These are phyloP conservation scores for Glutinoglossum americanum DNA, from an alignment of 495 filamentous ascomycete genomes.

Conservation along the genomic window DNA sequence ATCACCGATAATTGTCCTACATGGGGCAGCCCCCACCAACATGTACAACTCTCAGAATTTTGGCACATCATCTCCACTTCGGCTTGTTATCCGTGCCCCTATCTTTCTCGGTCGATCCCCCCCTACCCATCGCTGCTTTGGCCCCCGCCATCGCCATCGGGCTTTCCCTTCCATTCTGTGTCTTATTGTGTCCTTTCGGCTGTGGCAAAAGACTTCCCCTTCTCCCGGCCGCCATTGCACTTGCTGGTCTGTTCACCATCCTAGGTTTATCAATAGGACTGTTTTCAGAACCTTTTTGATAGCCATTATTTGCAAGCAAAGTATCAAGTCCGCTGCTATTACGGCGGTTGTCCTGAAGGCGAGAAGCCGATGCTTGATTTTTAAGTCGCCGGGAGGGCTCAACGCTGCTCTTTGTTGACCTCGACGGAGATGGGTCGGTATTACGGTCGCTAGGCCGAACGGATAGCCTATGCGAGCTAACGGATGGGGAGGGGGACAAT, in stretches of 20 bases:
- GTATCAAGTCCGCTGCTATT: neutral
- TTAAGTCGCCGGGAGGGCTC: neutral
- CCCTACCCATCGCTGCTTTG: neutral
- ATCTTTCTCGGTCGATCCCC: neutral
- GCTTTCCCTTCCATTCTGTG: neutral
- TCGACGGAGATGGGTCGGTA: neutral
- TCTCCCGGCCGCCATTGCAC: conserved; percentile 1
- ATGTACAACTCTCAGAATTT: neutral
- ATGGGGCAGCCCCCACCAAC: neutral
- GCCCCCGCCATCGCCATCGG: neutral
- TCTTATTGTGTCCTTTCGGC: conserved; percentile 5
- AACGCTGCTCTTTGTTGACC: neutral
- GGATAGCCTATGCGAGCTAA: neutral
- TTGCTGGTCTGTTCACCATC: conserved; percentile 1
- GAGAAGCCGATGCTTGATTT: conserved; percentile 1
- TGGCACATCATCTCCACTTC: neutral
- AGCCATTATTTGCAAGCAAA: conserved; percentile 1
- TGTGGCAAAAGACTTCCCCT: conserved; percentile 6
- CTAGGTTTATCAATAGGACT: neutral
- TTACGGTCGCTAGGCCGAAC: neutral
- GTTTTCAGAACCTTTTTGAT: conserved; percentile 3
- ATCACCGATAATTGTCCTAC: neutral
- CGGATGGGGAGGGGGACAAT: neutral
- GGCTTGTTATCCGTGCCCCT: neutral
- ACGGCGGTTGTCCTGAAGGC: neutral